Conservation (phyloP, 1,284 basidiomycete genomes). For the Cryptococcus deneoformans region DNA sequence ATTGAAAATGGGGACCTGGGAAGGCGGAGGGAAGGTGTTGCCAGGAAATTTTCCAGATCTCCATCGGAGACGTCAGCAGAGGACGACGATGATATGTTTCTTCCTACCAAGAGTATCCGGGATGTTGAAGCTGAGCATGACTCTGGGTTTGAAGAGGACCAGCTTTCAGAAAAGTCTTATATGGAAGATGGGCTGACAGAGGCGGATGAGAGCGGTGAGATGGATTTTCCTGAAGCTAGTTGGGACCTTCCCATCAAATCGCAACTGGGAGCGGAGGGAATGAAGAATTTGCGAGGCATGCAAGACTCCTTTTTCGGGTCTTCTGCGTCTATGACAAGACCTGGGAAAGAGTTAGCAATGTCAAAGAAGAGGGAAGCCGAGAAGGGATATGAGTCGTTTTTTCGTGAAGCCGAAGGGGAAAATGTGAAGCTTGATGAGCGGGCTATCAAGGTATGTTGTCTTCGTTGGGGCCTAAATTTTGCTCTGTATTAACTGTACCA, state of each 20-base stretch:
- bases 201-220: constrained; percentile 11
- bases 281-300: constrained; percentile 86
- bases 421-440: constrained; percentile 61
- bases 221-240: constrained; percentile 1
- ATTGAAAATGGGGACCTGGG: constrained; percentile 19
- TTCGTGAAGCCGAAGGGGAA: constrained; percentile 68
- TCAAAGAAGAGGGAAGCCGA: constrained; percentile 11
- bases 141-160: constrained; percentile 23
- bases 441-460: constrained; percentile 60
- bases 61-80: constrained; percentile 6
- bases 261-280: constrained; percentile 62
- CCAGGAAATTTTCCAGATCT: constrained; percentile 4
- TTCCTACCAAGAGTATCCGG: constrained; percentile 36
- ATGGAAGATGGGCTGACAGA: constrained; percentile 37
- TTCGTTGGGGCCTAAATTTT: constrained; percentile 23
- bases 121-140: constrained; percentile 29
- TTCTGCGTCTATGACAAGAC: neutral
- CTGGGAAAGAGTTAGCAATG: neutral
- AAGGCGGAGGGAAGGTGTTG: constrained; percentile 2
- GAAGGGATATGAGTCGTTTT: constrained; percentile 39
- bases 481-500: neutral
- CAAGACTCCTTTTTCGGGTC: constrained; percentile 73
- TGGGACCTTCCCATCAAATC: constrained; percentile 28
- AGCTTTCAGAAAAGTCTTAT: constrained; percentile 17
- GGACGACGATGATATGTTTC: constrained; percentile 27